phyloP scores from a whole-genome alignment of 345 rosid genomes.

The Arabis hirsuta region DNA sequence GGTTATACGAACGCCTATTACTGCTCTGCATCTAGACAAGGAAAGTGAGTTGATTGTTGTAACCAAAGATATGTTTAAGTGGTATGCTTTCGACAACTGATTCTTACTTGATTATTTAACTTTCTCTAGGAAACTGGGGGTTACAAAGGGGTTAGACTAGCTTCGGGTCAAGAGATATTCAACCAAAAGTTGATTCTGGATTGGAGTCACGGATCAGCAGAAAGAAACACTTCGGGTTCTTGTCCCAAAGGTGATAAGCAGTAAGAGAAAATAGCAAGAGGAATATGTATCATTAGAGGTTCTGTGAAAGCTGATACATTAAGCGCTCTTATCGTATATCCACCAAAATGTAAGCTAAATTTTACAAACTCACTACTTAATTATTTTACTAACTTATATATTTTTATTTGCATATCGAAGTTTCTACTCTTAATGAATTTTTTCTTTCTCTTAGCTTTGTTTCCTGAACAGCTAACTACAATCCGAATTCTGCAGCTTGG shows the following conservation, averaged over 20 bases:
- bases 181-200: slow-evolving; percentile 68
- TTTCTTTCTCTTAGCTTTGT: slow-evolving; percentile 59
- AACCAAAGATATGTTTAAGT: slow-evolving; percentile 1
- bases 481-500: slow-evolving; percentile 83
- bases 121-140: slow-evolving; percentile 59
- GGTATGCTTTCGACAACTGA: neutral
- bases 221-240: slow-evolving; percentile 41
- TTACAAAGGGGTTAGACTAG: slow-evolving; percentile 81
- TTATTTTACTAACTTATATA: slow-evolving; percentile 6
- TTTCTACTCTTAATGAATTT: neutral
- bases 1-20: slow-evolving; percentile 92
- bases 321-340: slow-evolving; percentile 67
- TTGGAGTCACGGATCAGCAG: slow-evolving; percentile 39
- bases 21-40: slow-evolving; percentile 71
- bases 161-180: slow-evolving; percentile 86
- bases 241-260: slow-evolving; percentile 33
- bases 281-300: slow-evolving; percentile 69
- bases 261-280: slow-evolving; percentile 71
- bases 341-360: slow-evolving; percentile 83
- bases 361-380: slow-evolving; percentile 12
- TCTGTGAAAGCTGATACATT: slow-evolving; percentile 69
- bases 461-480: slow-evolving; percentile 69
- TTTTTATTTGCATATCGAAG: neutral
- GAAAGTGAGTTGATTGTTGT: slow-evolving; percentile 43
- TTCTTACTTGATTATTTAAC: slow-evolving; percentile 18